Evolutionary conservation across 2,329 filamentous ascomycete species (phyloP), one percentile per base, ranked within the genome.

Genomic region (Malbranchea zuffiana): DNA sequence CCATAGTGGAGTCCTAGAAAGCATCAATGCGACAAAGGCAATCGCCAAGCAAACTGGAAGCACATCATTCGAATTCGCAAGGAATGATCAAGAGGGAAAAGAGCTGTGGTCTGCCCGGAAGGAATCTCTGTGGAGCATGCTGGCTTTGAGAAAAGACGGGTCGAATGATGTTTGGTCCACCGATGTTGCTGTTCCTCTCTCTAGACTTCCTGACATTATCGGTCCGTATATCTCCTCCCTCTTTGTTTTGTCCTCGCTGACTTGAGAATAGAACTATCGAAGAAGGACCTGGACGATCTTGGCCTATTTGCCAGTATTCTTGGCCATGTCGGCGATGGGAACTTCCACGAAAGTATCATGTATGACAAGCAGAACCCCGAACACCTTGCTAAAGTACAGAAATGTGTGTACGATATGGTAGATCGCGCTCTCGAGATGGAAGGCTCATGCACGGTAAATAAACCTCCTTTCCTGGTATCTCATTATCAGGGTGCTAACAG

Each of bases 291-390:
- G 71, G 82, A 88, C 51, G 77, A 84, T 8, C 68, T 94, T 7
- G 85, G 84, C 0, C 63, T 94, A 1, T 93, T 94, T 55, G 84
- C 85, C 1, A 86, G 81, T 50, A 82, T 93, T 18, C 66, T 95
- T 3, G 87, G 87, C 3, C 87, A 95, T 53, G 80, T 95, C 39
- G 87, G 87, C 8, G 87, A 94, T 53, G 87, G 87, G 24, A 95
- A 95, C 59, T 95, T 95, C 64, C 87, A 95, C 57, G 80, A 87
- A 55, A 83, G 80, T 54, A 90, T 95, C 60, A 80, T 95, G 62
- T 95, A 93, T 57, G 75, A 90, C 59, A 72, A 73, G 17, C 70
- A 67, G 16, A 68, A 86, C 38, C 69, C 74, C 3, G 74, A 68
- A 17, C 82, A 94, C 60, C 72, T 72, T 39, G 78, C 71, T 27